These are phyloP conservation scores for Aspergillus ochraceoroseus DNA, from an alignment of 2,329 filamentous ascomycete genomes.

Conservation along the genomic window DNA sequence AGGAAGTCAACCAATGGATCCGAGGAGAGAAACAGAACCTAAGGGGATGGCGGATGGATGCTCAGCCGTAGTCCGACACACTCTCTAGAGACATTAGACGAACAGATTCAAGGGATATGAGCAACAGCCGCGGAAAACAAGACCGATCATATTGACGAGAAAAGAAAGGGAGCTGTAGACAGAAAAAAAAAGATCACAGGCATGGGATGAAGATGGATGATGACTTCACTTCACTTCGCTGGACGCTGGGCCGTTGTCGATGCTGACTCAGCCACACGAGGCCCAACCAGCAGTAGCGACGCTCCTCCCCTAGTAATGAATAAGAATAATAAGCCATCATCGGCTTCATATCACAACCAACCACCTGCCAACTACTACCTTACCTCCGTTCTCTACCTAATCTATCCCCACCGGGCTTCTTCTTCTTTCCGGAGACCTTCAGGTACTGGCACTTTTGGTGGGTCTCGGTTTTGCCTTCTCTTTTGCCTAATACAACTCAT, in stretches of 20 bases:
- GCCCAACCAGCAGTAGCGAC: slow-evolving; percentile 17
- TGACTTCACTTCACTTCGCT: slow-evolving; percentile 40
- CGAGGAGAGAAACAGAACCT: no score
- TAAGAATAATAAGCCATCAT: slow-evolving; percentile 8
- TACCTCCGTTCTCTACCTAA: slow-evolving; percentile 3
- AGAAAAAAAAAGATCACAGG: slow-evolving; percentile 1
- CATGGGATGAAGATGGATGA: slow-evolving; percentile 7
- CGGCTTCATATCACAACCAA: slow-evolving; percentile 7
- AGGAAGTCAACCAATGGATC: slow-evolving; percentile 14
- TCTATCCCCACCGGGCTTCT: no score
- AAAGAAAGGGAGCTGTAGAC: background rate
- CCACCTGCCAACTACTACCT: slow-evolving; percentile 3
- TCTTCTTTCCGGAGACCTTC: background rate
- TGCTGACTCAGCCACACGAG: slow-evolving; percentile 26
- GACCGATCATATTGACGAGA: no score
- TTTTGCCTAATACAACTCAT: slow-evolving; percentile 4
- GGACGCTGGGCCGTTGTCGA: slow-evolving; percentile 17
- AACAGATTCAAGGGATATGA: no score
- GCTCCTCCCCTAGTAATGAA: slow-evolving; percentile 14
- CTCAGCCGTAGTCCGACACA: no score
- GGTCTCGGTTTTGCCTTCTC: background rate
- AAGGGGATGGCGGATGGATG: no score
- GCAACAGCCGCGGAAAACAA: no score
- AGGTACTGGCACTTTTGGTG: background rate
- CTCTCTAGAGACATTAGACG: no score